These are phyloP conservation scores for Trametes polyzona DNA, from an alignment of 1,284 basidiomycete genomes.

Conservation along the genomic window DNA sequence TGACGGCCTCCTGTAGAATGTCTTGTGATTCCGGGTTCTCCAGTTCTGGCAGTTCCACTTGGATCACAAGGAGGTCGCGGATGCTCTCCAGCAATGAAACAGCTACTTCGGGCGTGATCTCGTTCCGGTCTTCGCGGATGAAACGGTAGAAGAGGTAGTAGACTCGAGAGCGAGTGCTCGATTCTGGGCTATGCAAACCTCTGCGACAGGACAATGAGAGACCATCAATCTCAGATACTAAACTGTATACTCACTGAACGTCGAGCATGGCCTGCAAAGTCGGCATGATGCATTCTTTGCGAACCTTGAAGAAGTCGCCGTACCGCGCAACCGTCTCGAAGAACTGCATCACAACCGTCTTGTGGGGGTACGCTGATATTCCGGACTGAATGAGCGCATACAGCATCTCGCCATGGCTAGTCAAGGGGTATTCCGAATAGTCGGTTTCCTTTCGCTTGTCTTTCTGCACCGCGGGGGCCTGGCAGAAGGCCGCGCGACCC, in stretches of 20 bases:
- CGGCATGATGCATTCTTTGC: slow-evolving; percentile 84
- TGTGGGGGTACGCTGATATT: slow-evolving; percentile 85
- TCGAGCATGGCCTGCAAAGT: slow-evolving; percentile 92
- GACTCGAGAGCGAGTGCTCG: slow-evolving; percentile 76
- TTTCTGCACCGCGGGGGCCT: slow-evolving; percentile 65
- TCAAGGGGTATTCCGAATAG: slow-evolving; percentile 87
- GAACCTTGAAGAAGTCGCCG: slow-evolving; percentile 94
- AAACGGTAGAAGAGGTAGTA: slow-evolving; percentile 96
- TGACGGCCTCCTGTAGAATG: slow-evolving; percentile 82
- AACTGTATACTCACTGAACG: slow-evolving; percentile 55
- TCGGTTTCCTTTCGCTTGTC: slow-evolving; percentile 72
- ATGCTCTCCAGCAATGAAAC: slow-evolving; percentile 76
- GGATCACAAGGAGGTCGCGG: slow-evolving; percentile 70
- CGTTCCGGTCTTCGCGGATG: slow-evolving; percentile 83
- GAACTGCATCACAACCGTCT: slow-evolving; percentile 89
- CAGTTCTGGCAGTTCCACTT: slow-evolving; percentile 66
- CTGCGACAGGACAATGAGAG: slow-evolving; percentile 48
- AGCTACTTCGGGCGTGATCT: slow-evolving; percentile 79
- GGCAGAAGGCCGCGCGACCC: slow-evolving; percentile 77
- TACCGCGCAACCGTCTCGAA: slow-evolving; percentile 95
- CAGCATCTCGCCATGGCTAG: slow-evolving; percentile 90
- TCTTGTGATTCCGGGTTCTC: slow-evolving; percentile 65
- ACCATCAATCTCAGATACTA: slow-evolving; percentile 1
- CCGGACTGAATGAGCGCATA: slow-evolving; percentile 84
- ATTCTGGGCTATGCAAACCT: slow-evolving; percentile 84